Conservation (phyloP, 768 basidiomycete species). For the Auriscalpium microsporum region DNA sequence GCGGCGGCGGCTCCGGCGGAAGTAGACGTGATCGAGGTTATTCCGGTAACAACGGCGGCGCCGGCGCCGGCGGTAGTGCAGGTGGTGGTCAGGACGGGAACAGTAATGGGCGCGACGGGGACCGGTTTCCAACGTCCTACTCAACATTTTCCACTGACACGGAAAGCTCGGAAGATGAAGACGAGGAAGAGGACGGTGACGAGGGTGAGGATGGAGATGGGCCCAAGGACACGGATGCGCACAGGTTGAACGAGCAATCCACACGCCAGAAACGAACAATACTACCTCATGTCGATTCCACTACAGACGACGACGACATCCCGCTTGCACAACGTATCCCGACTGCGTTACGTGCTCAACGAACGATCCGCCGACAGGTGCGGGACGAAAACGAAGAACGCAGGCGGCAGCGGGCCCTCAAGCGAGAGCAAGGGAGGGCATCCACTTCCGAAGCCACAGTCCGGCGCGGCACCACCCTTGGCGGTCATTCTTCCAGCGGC, state of each 20-base stretch:
- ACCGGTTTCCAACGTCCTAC: slow-evolving; percentile 23
- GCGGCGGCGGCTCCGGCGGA: slow-evolving; percentile 10
- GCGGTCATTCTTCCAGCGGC: no score
- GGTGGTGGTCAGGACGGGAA: slow-evolving; percentile 21
- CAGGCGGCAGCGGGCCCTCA: slow-evolving; percentile 25
- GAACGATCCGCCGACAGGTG: slow-evolving; percentile 65
- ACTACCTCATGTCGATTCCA: slow-evolving; percentile 6
- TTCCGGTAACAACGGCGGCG: slow-evolving; percentile 19
- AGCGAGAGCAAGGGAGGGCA: slow-evolving; percentile 9
- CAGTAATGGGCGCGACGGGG: slow-evolving; percentile 34
- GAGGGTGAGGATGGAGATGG: slow-evolving; percentile 25
- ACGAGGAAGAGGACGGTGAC: slow-evolving; percentile 35
- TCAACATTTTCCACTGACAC: slow-evolving; percentile 25
- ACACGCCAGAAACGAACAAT: slow-evolving; percentile 10
- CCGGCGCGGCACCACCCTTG: not conserved
- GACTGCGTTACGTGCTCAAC: slow-evolving; percentile 74
- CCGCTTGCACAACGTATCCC: slow-evolving; percentile 81
- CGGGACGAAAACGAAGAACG: slow-evolving; percentile 58
- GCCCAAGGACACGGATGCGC: not conserved
- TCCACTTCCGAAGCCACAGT: not conserved
- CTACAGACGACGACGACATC: slow-evolving; percentile 53
- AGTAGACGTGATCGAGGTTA: slow-evolving; percentile 13
- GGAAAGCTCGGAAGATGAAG: slow-evolving; percentile 35
- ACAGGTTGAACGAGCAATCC: slow-evolving; percentile 3
- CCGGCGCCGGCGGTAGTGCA: slow-evolving; percentile 16